Conservation (phyloP, 1,139 yeast species). For the Hyphopichia fennica region DNA sequence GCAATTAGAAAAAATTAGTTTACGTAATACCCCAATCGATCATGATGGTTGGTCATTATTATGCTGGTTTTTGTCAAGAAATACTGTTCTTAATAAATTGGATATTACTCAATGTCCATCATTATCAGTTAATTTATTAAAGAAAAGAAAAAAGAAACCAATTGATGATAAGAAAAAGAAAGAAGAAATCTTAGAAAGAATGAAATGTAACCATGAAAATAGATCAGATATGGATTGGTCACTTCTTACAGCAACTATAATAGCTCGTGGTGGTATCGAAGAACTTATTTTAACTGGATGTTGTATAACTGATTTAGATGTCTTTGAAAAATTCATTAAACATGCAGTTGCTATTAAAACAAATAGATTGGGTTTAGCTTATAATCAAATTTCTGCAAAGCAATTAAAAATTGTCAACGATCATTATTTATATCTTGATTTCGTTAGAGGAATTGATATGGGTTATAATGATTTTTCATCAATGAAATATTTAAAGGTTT, state of each 20-base stretch:
- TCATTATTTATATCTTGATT: constrained; percentile 35
- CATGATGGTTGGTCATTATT: constrained; percentile 69
- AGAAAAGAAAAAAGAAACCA: constrained; percentile 30
- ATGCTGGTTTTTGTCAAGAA: constrained; percentile 69
- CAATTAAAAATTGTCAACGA: constrained; percentile 53
- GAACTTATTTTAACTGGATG: constrained; percentile 74
- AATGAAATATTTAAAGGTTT: constrained; percentile 23
- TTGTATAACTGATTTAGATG: constrained; percentile 53
- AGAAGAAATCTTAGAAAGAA: constrained; percentile 42
- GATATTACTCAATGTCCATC: constrained; percentile 75
- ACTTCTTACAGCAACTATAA: constrained; percentile 63
- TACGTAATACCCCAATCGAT: constrained; percentile 70
- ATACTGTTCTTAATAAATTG: constrained; percentile 51
- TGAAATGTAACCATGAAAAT: constrained; percentile 57
- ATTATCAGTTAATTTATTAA: constrained; percentile 56
- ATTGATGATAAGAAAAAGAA: constrained; percentile 19
- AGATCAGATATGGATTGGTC: constrained; percentile 80
- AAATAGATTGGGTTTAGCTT: constrained; percentile 64
- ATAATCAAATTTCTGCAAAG: constrained; percentile 53
- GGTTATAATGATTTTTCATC: constrained; percentile 67
- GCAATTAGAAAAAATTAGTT: constrained; percentile 63
- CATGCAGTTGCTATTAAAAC: constrained; percentile 55
- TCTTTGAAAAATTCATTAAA: constrained; percentile 58
- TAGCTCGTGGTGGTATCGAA: constrained; percentile 70
- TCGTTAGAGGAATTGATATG: constrained; percentile 59